Evolutionary conservation across 768 basidiomycete species (phyloP).

Genomic region (Phlegmacium glaucopus): DNA sequence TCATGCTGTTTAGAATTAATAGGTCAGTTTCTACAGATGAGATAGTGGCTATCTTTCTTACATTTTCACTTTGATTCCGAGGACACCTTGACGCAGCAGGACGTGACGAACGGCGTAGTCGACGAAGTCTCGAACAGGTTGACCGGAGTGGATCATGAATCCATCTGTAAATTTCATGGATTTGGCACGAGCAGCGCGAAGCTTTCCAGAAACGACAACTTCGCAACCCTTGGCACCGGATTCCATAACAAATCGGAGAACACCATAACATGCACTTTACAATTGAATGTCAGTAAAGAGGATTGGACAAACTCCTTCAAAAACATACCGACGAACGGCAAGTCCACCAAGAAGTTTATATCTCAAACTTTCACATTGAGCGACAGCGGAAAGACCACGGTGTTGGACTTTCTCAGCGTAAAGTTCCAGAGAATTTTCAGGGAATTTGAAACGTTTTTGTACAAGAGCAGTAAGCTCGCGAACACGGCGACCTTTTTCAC

Average conservation of each 20-base stretch:
- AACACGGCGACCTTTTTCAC: slow-evolving; percentile 99
- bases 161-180: slow-evolving; percentile 99
- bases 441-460: slow-evolving; percentile 99
- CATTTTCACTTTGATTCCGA: slow-evolving; percentile 99
- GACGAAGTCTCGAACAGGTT: slow-evolving; percentile 94
- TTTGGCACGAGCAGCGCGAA: slow-evolving; percentile 99
- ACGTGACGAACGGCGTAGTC: slow-evolving; percentile 98
- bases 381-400: slow-evolving; percentile 97
- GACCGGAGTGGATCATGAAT: slow-evolving; percentile 99
- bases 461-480: slow-evolving; percentile 98
- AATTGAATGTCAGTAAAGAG: background rate
- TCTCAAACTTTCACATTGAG: slow-evolving; percentile 96
- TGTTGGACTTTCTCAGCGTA: slow-evolving; percentile 99
- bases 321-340: slow-evolving; percentile 89
- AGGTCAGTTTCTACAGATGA: slow-evolving; percentile 4
- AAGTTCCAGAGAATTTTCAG: slow-evolving; percentile 96
- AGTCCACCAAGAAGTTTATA: slow-evolving; percentile 99
- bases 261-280: slow-evolving; percentile 81
- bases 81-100: slow-evolving; percentile 95
- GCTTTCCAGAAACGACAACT: slow-evolving; percentile 99
- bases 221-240: slow-evolving; percentile 99
- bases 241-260: slow-evolving; percentile 99
- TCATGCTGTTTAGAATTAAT: slow-evolving; percentile 66
- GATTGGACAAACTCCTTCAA: too few species aligned
- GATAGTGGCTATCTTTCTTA: slow-evolving; percentile 26